These are phyloP conservation scores for Eimeria tenella DNA, from an alignment of 169 alveolate genomes.

Conservation along the genomic window DNA sequence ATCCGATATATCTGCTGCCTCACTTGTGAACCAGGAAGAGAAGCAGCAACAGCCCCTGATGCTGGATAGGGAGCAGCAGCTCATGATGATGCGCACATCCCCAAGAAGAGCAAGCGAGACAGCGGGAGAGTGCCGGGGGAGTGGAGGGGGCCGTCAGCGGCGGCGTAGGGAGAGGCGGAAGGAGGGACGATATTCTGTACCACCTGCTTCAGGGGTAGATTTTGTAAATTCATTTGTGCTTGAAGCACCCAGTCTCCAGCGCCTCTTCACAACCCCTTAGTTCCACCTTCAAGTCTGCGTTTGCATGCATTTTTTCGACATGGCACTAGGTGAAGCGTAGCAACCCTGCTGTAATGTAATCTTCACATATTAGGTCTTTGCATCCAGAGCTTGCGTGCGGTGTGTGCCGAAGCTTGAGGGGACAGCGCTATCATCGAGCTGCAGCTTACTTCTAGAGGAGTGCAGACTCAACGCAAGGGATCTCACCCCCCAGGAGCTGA, in stretches of 20 bases:
- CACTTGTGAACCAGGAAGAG: background rate
- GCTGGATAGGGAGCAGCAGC: conserved; percentile 42
- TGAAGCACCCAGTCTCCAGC: too few species aligned
- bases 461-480: conserved; percentile 42
- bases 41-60: conserved; percentile 5
- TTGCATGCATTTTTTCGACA: background rate
- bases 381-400: background rate
- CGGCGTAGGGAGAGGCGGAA: conserved; percentile 46
- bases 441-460: conserved; percentile 46
- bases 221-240: background rate
- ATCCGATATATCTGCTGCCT: background rate
- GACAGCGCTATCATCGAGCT: conserved; percentile 21
- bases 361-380: background rate
- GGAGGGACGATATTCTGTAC: conserved; percentile 8
- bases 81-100: conserved; percentile 3
- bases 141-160: conserved; percentile 35
- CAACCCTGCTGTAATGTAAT: too few species aligned
- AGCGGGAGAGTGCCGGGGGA: background rate
- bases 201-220: background rate
- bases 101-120: background rate
- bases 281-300: background rate
- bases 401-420: conserved; percentile 26
- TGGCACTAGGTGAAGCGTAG: too few species aligned
- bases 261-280: too few species aligned
- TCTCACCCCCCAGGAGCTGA: conserved; percentile 22